phyloP scores from a whole-genome alignment of 148 eudicot genomes.

The Diospyros kaki region DNA sequence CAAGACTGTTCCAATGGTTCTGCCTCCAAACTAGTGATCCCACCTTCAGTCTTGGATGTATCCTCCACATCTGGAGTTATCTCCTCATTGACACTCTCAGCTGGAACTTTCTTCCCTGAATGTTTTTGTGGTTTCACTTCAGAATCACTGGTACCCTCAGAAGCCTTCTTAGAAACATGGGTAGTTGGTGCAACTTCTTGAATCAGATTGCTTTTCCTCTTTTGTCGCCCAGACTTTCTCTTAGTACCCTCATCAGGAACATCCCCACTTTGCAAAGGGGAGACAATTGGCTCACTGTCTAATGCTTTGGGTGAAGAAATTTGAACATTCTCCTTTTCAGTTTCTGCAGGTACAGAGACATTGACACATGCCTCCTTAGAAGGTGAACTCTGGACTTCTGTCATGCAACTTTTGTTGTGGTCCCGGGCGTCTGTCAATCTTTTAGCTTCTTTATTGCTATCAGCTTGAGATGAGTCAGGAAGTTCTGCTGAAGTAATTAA shows the following conservation, averaged over 20 bases:
- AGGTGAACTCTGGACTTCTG: constrained; percentile 27
- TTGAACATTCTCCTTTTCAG: constrained; percentile 29
- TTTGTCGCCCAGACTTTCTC: constrained; percentile 23
- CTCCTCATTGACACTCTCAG: constrained; percentile 26
- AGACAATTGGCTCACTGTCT: constrained; percentile 36
- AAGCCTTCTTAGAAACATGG: constrained; percentile 28
- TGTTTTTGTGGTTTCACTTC: constrained; percentile 30
- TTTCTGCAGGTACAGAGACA: constrained; percentile 24
- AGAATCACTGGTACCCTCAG: constrained; percentile 36
- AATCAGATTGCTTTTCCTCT: constrained; percentile 38
- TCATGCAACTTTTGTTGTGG: constrained; percentile 23
- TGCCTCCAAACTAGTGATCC: constrained; percentile 36
- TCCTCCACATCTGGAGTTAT: constrained; percentile 23
- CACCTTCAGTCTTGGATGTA: constrained; percentile 35
- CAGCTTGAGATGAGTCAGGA: constrained; percentile 26
- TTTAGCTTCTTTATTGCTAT: constrained; percentile 33
- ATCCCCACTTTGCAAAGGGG: constrained; percentile 42
- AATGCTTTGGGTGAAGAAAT: constrained; percentile 32
- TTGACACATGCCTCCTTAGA: constrained; percentile 30
- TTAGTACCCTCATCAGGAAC: constrained; percentile 36
- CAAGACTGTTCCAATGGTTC: constrained; percentile 25
- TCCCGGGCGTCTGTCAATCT: constrained; percentile 5
- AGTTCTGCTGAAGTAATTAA: constrained; percentile 34
- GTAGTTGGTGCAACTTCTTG: constrained; percentile 32
- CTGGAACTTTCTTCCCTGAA: constrained; percentile 33